Conservation (phyloP, 345 rosid species). For the Populus deltoides region DNA sequence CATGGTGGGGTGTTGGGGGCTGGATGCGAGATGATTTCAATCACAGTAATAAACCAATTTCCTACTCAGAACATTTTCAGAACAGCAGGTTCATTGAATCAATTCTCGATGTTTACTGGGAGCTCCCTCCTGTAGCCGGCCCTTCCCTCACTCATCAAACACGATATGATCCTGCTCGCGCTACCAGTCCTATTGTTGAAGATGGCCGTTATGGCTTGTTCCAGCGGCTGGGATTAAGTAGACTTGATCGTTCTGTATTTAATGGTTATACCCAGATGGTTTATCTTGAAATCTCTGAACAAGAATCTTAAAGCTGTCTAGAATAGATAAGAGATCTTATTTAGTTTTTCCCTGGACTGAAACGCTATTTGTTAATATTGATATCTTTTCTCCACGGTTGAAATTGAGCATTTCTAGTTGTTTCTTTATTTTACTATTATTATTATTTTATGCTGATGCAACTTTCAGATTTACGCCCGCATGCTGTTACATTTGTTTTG, state of each 20-base stretch:
- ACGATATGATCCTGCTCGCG: slow-evolving; percentile 86
- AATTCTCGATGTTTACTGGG: slow-evolving; percentile 85
- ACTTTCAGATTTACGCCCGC: neutral
- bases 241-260: slow-evolving; percentile 72
- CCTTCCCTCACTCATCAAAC: slow-evolving; percentile 97
- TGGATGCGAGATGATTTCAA: slow-evolving; percentile 87
- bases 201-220: slow-evolving; percentile 79
- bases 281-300: slow-evolving; percentile 69
- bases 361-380: slow-evolving; percentile 29
- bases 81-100: slow-evolving; percentile 87
- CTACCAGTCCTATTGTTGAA: slow-evolving; percentile 71
- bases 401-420: neutral
- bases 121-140: slow-evolving; percentile 91
- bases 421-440: neutral
- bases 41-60: slow-evolving; percentile 63
- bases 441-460: neutral
- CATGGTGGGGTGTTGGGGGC: slow-evolving; percentile 99
- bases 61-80: slow-evolving; percentile 71
- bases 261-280: slow-evolving; percentile 99
- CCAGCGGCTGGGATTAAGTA: slow-evolving; percentile 68
- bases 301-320: slow-evolving; percentile 37
- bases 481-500: neutral
- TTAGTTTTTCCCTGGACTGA: slow-evolving; percentile 17
- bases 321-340: slow-evolving; percentile 16
- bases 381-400: slow-evolving; percentile 3